These are phyloP conservation scores for Myxozyma lipomycoides DNA, from an alignment of 805 yeast genomes.

Conservation along the genomic window DNA sequence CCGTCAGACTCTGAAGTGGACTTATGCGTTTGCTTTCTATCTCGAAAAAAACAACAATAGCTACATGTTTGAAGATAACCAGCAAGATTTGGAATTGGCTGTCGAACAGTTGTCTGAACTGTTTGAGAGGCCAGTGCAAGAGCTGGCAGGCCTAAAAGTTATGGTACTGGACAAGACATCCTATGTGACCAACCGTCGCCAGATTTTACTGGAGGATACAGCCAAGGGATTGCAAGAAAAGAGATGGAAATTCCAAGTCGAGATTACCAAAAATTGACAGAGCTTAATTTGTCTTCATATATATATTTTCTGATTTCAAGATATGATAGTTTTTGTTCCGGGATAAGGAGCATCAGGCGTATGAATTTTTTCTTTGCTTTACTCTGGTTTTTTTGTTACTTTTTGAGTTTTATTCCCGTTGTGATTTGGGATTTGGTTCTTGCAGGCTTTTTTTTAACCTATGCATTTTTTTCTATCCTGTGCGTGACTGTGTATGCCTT, in stretches of 20 bases:
- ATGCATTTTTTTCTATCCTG: background rate
- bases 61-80: slow-evolving; percentile 66
- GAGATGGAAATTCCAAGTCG: slow-evolving; percentile 36
- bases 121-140: slow-evolving; percentile 43
- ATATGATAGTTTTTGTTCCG: background rate
- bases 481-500: background rate
- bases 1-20: slow-evolving; percentile 81
- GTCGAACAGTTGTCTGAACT: slow-evolving; percentile 67
- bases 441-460: background rate
- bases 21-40: slow-evolving; percentile 76
- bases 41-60: slow-evolving; percentile 51
- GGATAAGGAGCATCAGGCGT: too few relatives aligned
- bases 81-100: slow-evolving; percentile 56
- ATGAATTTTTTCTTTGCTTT: background rate
- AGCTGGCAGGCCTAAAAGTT: slow-evolving; percentile 40
- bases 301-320: too few relatives aligned
- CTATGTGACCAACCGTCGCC: slow-evolving; percentile 43
- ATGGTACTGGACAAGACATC: slow-evolving; percentile 45
- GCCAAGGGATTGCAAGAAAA: slow-evolving; percentile 42
- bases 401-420: background rate
- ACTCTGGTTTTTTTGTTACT: background rate
- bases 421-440: background rate
- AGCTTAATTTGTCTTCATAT: too few relatives aligned
- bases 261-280: too few relatives aligned
- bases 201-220: slow-evolving; percentile 45